These are phyloP conservation scores for Epichloe gansuensis DNA, from an alignment of 2,329 filamentous ascomycete genomes.

Conservation along the genomic window DNA sequence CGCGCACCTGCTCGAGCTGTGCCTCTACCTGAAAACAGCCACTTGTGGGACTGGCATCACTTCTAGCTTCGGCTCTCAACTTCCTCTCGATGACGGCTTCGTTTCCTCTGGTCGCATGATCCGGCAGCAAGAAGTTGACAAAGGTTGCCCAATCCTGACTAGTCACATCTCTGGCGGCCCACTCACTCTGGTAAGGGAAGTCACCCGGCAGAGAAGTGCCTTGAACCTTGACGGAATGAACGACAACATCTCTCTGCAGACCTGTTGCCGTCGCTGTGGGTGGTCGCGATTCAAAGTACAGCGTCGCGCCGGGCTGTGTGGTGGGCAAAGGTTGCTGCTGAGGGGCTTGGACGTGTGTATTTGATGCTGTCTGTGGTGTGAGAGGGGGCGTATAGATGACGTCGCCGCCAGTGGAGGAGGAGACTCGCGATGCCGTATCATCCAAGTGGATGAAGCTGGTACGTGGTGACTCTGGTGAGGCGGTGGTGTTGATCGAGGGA, in stretches of 20 bases:
- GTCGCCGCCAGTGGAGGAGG: constrained; percentile 29
- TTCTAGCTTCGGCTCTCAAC: constrained; percentile 26
- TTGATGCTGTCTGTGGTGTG: constrained; percentile 26
- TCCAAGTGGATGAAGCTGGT: constrained; percentile 16
- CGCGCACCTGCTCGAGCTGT: constrained; percentile 26
- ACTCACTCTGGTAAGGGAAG: constrained; percentile 29
- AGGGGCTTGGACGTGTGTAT: constrained; percentile 1
- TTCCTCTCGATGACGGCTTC: constrained; percentile 37
- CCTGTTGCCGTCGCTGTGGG: constrained; percentile 10
- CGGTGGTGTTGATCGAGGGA: constrained; percentile 12
- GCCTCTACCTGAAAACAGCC: constrained; percentile 23
- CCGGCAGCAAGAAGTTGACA: constrained; percentile 41
- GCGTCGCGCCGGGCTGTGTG: constrained; percentile 10
- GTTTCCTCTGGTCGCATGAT: constrained; percentile 31
- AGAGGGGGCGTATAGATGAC: constrained; percentile 38
- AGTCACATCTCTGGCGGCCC: constrained; percentile 30
- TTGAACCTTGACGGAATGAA: constrained; percentile 23
- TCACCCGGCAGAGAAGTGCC: constrained; percentile 26
- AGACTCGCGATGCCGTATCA: constrained; percentile 23
- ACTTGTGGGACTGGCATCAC: constrained; percentile 14
- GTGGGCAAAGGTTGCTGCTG: neutral
- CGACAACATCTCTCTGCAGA: constrained; percentile 12
- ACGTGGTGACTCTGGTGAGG: constrained; percentile 10
- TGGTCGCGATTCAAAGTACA: constrained; percentile 36
- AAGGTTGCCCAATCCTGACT: constrained; percentile 47